These are phyloP conservation scores for Cyberlindnera sargentensis DNA, from an alignment of 805 yeast species.

Conservation along the genomic window DNA sequence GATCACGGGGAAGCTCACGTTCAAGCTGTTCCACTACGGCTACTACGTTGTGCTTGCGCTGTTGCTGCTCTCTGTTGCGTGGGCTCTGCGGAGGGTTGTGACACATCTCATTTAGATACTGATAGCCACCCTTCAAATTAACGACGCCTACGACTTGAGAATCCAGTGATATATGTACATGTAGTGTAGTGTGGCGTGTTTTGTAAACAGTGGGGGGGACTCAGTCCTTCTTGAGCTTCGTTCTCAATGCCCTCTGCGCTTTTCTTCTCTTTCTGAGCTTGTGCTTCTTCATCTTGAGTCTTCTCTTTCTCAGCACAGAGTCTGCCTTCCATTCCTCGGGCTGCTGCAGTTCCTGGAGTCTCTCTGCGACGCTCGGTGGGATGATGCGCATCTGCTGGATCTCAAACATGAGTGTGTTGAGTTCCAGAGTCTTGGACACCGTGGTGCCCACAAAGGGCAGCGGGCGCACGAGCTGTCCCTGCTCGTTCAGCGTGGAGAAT, in stretches of 20 bases:
- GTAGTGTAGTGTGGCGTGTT: neutral
- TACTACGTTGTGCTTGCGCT: conserved; percentile 36
- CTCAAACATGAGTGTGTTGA: conserved; percentile 6
- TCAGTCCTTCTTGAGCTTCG: conserved; percentile 36
- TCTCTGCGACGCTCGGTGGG: conserved; percentile 17
- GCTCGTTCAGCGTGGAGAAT: too few species aligned
- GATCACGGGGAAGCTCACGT: conserved; percentile 47
- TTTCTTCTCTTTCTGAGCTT: conserved; percentile 95
- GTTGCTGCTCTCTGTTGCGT: conserved; percentile 26
- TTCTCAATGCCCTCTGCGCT: conserved; percentile 77
- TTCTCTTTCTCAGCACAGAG: conserved; percentile 76
- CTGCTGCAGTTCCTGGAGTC: conserved; percentile 12
- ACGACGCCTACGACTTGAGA: too few species aligned
- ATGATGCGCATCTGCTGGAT: conserved; percentile 15
- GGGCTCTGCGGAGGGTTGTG: conserved; percentile 29
- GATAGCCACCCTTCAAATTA: too few species aligned
- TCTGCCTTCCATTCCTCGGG: conserved; percentile 32
- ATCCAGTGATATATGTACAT: neutral
- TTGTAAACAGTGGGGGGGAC: neutral
- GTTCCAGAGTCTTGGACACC: neutral
- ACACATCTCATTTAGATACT: conserved; percentile 4
- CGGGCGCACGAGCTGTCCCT: neutral
- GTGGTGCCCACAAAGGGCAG: neutral
- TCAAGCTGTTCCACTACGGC: conserved; percentile 45
- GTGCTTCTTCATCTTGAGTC: conserved; percentile 96